A percentile compares a stretch with the other conserved stretches of the same genome.
Conservation (phyloP, 805 yeast genomes). For the Saccharomycopsis fermentans region DNA sequence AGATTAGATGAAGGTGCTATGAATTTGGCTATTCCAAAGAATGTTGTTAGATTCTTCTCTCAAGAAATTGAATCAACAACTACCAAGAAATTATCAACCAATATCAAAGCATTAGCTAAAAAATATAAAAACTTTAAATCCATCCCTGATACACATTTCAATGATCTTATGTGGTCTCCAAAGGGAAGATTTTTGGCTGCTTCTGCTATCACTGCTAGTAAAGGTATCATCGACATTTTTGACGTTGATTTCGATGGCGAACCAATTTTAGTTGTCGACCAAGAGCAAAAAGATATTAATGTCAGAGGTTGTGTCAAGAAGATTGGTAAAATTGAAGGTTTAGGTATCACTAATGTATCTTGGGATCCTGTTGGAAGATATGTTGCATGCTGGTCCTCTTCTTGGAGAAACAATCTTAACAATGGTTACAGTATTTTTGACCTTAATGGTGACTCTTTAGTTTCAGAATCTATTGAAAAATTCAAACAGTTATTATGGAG, state of each 20-base stretch:
- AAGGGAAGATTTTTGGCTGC: slow-evolving; percentile 74
- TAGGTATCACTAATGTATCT: slow-evolving; percentile 70
- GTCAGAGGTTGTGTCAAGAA: slow-evolving; percentile 49
- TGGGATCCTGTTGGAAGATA: slow-evolving; percentile 98
- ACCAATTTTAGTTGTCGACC: slow-evolving; percentile 26
- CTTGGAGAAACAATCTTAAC: slow-evolving; percentile 74
- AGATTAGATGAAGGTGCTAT: slow-evolving; percentile 42
- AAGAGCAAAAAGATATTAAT: slow-evolving; percentile 29
- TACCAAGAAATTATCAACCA: slow-evolving; percentile 31
- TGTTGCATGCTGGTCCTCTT: slow-evolving; percentile 78
- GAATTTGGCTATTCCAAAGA: slow-evolving; percentile 56
- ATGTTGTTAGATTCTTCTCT: slow-evolving; percentile 70
- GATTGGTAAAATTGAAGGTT: slow-evolving; percentile 52
- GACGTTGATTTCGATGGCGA: slow-evolving; percentile 81
- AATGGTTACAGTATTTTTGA: slow-evolving; percentile 87
- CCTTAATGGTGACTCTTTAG: slow-evolving; percentile 65
- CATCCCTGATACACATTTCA: slow-evolving; percentile 53
- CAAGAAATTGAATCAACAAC: slow-evolving; percentile 55
- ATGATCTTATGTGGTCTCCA: slow-evolving; percentile 82
- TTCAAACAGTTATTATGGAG: slow-evolving; percentile 93
- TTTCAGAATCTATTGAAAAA: slow-evolving; percentile 69
- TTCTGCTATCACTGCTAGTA: slow-evolving; percentile 35
- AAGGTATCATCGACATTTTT: slow-evolving; percentile 71
- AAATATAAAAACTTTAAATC: slow-evolving; percentile 53
- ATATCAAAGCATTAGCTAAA: slow-evolving; percentile 27